Evolutionary conservation across 1,284 basidiomycete genomes (phyloP).

Genomic region (Trametes sp.): DNA sequence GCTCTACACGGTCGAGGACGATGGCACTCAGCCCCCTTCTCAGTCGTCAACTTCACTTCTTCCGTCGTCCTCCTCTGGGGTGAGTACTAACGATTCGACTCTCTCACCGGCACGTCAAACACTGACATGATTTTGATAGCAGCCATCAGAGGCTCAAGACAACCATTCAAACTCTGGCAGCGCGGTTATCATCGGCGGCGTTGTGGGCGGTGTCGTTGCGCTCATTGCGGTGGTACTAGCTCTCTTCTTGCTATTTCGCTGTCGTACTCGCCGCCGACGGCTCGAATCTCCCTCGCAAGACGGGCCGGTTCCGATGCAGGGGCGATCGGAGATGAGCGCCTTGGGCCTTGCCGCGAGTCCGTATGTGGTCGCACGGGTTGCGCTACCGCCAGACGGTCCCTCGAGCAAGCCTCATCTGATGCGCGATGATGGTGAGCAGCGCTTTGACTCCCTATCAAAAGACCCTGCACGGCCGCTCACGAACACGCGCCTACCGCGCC

Average conservation of each 20-base stretch:
- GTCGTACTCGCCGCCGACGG: neutral
- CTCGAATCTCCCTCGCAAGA: neutral
- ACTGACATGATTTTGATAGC: no score
- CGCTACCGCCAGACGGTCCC: no score
- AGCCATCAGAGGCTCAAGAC: no score
- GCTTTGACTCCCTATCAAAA: no score
- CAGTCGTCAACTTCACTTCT: neutral
- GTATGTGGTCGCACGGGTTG: no score
- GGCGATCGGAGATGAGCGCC: neutral
- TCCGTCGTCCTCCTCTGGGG: neutral
- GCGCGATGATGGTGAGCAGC: no score
- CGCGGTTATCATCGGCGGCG: neutral
- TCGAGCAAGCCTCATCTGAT: no score
- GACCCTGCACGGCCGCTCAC: no score
- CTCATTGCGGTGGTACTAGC: neutral
- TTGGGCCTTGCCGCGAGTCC: neutral
- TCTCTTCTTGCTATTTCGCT: neutral
- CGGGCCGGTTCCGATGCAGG: no score
- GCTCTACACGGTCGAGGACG: conserved; percentile 12
- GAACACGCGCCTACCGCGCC: no score
- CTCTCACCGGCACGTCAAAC: no score
- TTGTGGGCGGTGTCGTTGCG: neutral
- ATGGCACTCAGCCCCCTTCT: neutral
- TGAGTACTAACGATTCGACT: neutral
- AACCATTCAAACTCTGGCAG: neutral